Conservation (phyloP, 805 yeast species). For the Sugiyamaella chiloensis region DNA sequence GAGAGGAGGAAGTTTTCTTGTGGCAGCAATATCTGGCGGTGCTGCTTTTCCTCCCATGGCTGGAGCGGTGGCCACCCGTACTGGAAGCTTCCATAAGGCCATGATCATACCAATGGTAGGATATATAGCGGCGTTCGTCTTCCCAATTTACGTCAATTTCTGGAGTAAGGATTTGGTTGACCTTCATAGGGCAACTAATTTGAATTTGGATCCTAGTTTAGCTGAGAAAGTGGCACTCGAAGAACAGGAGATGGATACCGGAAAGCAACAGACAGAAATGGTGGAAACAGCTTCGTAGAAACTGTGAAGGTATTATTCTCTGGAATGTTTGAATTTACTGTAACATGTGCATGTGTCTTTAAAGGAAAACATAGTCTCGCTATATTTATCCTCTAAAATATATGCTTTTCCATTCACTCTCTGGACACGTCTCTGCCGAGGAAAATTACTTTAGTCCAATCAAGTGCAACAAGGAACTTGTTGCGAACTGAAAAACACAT, state of each 20-base stretch:
- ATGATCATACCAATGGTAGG: slow-evolving; percentile 2
- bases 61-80: slow-evolving; percentile 3
- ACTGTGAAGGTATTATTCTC: too few species aligned
- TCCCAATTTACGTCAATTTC: background rate
- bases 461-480: slow-evolving; percentile 78
- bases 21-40: background rate
- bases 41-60: slow-evolving; percentile 2
- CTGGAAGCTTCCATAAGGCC: background rate
- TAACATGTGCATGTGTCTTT: too few species aligned
- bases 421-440: slow-evolving; percentile 97
- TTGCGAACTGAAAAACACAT: slow-evolving; percentile 90
- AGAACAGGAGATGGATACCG: background rate
- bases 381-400: too few species aligned
- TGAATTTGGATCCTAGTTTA: background rate
- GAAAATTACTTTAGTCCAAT: slow-evolving; percentile 83
- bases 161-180: background rate
- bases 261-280: background rate
- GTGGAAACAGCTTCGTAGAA: too few species aligned
- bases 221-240: background rate
- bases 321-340: too few species aligned
- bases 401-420: too few species aligned
- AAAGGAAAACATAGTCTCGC: too few species aligned
- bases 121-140: background rate
- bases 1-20: background rate
- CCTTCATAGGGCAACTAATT: background rate